phyloP scores from a whole-genome alignment of 768 basidiomycete species.

The Suillus subalutaceus region DNA sequence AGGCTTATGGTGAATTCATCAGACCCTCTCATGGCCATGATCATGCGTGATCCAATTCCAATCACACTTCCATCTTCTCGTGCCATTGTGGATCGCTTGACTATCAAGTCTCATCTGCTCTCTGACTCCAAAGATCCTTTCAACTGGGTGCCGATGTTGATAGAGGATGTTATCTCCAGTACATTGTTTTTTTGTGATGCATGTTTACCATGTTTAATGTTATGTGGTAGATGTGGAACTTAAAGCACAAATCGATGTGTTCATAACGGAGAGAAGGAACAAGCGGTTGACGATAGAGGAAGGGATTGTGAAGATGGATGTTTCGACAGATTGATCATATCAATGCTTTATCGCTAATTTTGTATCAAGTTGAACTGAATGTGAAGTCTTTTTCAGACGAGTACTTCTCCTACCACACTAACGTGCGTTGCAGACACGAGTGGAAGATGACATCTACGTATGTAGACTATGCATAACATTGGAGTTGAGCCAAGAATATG shows the following conservation, averaged over 20 bases:
- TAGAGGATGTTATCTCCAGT: constrained; percentile 83
- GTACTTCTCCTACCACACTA: neutral
- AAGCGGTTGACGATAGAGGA: constrained; percentile 33
- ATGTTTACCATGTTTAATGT: constrained; percentile 13
- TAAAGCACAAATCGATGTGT: constrained; percentile 74
- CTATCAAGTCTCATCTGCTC: constrained; percentile 93
- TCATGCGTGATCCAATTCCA: constrained; percentile 99
- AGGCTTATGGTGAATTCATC: constrained; percentile 6
- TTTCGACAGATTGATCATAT: constrained; percentile 23
- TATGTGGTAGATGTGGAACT: constrained; percentile 62
- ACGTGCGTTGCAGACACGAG: neutral
- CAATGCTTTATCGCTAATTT: constrained; percentile 16
- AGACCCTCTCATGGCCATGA: constrained; percentile 89
- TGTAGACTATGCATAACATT: neutral
- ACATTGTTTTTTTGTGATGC: constrained; percentile 26
- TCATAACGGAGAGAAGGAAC: constrained; percentile 58
- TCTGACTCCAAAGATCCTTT: constrained; percentile 95
- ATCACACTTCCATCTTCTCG: constrained; percentile 81
- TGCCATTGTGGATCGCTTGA: constrained; percentile 79
- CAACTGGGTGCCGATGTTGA: constrained; percentile 81
- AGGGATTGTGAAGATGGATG: constrained; percentile 37
- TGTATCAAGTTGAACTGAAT: neutral
- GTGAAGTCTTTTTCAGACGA: neutral
- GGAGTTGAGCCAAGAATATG: no score
- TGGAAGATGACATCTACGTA: neutral